Percentiles rank a stretch among this genome's conserved stretches.
Evolutionary conservation across 257 asterid genomes (phyloP).

Genomic region (Penstemon eatonii): DNA sequence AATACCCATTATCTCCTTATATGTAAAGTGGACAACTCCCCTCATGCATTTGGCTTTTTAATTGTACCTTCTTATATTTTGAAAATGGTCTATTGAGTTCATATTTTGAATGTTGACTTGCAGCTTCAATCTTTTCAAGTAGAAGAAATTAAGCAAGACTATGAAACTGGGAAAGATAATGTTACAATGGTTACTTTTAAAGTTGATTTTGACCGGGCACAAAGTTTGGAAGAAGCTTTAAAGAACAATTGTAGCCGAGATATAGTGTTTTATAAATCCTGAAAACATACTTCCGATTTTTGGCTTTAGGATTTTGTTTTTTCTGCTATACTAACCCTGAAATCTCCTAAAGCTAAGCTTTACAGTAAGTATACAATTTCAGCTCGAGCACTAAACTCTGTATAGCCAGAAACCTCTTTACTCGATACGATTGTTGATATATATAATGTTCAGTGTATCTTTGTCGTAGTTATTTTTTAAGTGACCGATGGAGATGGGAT

Average conservation of each 20-base stretch:
- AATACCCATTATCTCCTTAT: no score
- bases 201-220: slow-evolving; percentile 76
- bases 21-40: no score
- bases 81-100: background rate
- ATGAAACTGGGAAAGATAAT: slow-evolving; percentile 85
- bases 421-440: slow-evolving; percentile 6
- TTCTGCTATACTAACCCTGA: slow-evolving; percentile 12
- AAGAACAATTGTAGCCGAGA: slow-evolving; percentile 76
- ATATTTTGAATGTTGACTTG: slow-evolving; percentile 16
- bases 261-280: slow-evolving; percentile 63
- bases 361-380: background rate
- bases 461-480: slow-evolving; percentile 8
- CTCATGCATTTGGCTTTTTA: no score
- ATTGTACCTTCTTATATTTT: background rate
- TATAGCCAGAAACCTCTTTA: slow-evolving; percentile 9
- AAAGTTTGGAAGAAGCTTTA: slow-evolving; percentile 80
- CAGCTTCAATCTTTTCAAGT: slow-evolving; percentile 88
- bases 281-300: slow-evolving; percentile 15
- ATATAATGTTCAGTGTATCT: background rate
- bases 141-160: slow-evolving; percentile 94
- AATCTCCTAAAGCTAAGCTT: slow-evolving; percentile 1
- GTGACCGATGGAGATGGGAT: background rate
- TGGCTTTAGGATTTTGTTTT: background rate
- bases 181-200: slow-evolving; percentile 73
- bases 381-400: background rate